phyloP scores from a whole-genome alignment of 2,329 filamentous ascomycete genomes.

The Fusarium foetens region DNA sequence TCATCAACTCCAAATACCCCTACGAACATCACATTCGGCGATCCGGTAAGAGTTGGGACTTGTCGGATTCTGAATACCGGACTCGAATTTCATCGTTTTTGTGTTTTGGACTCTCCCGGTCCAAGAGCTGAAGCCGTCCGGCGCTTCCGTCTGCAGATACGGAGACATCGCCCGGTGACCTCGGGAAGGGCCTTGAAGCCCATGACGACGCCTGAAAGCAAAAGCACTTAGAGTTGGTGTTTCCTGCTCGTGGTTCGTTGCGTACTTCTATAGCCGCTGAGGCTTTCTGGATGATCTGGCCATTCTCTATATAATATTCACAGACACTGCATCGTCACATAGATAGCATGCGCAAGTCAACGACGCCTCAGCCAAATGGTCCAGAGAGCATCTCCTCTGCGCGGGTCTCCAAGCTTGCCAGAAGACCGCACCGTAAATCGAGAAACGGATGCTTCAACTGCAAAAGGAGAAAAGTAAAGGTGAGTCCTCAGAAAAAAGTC shows the following conservation, averaged over 20 bases:
- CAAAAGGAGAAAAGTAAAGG: slow-evolving; percentile 48
- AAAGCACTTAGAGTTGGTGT: slow-evolving; percentile 18
- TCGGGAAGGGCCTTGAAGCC: slow-evolving; percentile 29
- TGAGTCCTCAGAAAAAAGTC: slow-evolving; percentile 7
- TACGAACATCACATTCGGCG: slow-evolving; percentile 8
- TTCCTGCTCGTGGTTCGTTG: background rate
- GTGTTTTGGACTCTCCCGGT: slow-evolving; percentile 29
- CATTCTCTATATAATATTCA: slow-evolving; percentile 3
- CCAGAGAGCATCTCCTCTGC: slow-evolving; percentile 39
- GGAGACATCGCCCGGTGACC: slow-evolving; percentile 35
- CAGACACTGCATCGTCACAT: slow-evolving; percentile 1
- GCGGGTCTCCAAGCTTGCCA: slow-evolving; percentile 43
- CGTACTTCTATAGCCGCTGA: slow-evolving; percentile 1
- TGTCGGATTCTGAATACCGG: slow-evolving; percentile 5
- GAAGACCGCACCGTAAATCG: slow-evolving; percentile 47
- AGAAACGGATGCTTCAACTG: slow-evolving; percentile 48
- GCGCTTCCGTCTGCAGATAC: slow-evolving; percentile 39
- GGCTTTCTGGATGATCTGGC: background rate
- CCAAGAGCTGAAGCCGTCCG: slow-evolving; percentile 39
- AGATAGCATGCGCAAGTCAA: slow-evolving; percentile 26
- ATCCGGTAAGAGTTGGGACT: slow-evolving; percentile 6
- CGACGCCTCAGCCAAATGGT: slow-evolving; percentile 40
- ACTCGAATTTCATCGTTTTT: slow-evolving; percentile 11
- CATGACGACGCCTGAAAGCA: slow-evolving; percentile 25
- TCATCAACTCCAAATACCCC: slow-evolving; percentile 25